A percentile compares a stretch with the other conserved stretches of the same genome.
phyloP scores from a whole-genome alignment of 108 stramenopile genomes.

The Cyclotella sp. region DNA sequence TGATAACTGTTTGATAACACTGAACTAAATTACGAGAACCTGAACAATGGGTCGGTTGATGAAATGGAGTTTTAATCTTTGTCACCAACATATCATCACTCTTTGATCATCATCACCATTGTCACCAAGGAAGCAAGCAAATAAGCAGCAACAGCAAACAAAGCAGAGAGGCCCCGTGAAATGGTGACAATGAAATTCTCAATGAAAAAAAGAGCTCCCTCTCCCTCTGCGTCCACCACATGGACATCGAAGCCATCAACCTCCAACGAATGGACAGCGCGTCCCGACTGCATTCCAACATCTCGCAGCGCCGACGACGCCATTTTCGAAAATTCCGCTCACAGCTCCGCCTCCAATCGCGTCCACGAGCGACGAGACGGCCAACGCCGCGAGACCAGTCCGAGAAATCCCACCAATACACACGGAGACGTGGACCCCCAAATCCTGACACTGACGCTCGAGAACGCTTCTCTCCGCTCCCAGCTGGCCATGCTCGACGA shows the following conservation, averaged over 20 bases:
- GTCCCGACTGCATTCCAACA: not conserved
- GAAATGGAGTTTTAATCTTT: too few species aligned
- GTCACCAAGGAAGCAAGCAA: not conserved
- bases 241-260: not conserved
- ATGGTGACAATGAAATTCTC: not conserved
- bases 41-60: too few species aligned
- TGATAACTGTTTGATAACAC: too few species aligned
- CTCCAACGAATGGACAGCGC: not conserved
- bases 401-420: not conserved
- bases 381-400: too few species aligned
- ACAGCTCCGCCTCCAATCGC: not conserved
- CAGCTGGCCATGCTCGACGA: conserved; percentile 23
- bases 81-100: too few species aligned
- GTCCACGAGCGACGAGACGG: too few species aligned
- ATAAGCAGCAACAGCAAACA: not conserved
- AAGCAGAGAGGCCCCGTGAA: not conserved
- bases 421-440: not conserved
- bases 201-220: not conserved
- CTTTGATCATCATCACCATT: not conserved
- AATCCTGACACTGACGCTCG: conserved; percentile 4
- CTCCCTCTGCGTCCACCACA: not conserved
- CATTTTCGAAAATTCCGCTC: not conserved
- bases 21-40: too few species aligned
- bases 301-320: conserved; percentile 4
- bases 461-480: conserved; percentile 18